Conservation (phyloP, 2,329 filamentous ascomycete genomes). For the Scortechinia acanthostroma region DNA sequence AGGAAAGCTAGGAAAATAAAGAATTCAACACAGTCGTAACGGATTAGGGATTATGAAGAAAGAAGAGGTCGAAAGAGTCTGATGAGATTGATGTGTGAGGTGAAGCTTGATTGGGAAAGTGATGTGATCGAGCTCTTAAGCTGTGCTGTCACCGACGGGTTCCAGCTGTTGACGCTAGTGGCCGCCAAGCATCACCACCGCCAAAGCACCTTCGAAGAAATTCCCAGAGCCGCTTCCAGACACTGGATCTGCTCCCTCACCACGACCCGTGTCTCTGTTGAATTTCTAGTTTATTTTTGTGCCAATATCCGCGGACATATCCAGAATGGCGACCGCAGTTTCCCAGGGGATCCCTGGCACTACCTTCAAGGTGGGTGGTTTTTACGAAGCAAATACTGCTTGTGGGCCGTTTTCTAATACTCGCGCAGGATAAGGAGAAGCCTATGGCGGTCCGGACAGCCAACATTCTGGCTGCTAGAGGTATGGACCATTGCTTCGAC, state of each 20-base stretch:
- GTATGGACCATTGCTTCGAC: constrained; percentile 34
- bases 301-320: no score
- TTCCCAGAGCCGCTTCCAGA: no score
- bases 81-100: neutral
- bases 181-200: constrained; percentile 2
- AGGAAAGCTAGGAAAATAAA: neutral
- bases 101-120: neutral
- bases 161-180: no score
- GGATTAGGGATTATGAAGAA: neutral
- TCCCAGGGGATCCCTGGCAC: constrained; percentile 8
- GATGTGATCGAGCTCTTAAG: neutral
- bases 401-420: constrained; percentile 26
- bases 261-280: no score
- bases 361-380: constrained; percentile 3
- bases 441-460: constrained; percentile 90
- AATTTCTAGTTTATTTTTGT: no score
- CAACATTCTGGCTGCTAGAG: constrained; percentile 95
- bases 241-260: no score
- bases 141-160: neutral
- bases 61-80: neutral
- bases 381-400: constrained; percentile 8
- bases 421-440: constrained; percentile 81
- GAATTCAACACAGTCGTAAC: neutral
- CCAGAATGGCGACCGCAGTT: constrained; percentile 35
- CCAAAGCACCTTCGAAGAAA: neutral